These are phyloP conservation scores for Candida gigantensis DNA, from an alignment of 1,139 yeast species.

Conservation along the genomic window DNA sequence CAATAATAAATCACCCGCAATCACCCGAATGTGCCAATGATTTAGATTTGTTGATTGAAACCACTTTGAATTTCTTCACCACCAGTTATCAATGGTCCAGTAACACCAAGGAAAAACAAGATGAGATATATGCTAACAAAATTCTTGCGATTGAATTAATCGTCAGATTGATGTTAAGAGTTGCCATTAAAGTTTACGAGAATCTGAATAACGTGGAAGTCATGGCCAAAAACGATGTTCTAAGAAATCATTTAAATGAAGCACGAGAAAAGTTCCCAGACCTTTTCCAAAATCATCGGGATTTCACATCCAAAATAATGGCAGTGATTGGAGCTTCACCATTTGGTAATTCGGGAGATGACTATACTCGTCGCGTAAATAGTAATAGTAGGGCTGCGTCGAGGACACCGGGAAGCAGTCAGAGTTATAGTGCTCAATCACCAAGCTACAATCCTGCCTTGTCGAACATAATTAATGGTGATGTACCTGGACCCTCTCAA, in stretches of 20 bases:
- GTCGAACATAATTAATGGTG: constrained; percentile 21
- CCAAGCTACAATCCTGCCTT: constrained; percentile 28
- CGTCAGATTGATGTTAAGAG: constrained; percentile 23
- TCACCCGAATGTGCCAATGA: constrained; percentile 30
- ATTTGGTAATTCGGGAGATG: constrained; percentile 10
- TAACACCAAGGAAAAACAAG: neutral
- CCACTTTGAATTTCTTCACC: constrained; percentile 26
- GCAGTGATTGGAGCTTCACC: constrained; percentile 19
- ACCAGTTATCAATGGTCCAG: neutral
- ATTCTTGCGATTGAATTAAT: constrained; percentile 22
- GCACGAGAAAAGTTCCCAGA: constrained; percentile 28
- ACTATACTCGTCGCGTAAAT: neutral
- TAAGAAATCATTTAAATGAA: constrained; percentile 26
- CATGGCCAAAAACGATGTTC: constrained; percentile 12
- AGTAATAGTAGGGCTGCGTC: too few relatives aligned
- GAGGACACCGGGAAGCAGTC: too few relatives aligned
- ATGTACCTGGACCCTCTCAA: neutral
- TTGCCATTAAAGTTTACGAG: constrained; percentile 22
- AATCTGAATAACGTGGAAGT: constrained; percentile 10
- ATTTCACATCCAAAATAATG: constrained; percentile 13
- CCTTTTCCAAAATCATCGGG: constrained; percentile 16
- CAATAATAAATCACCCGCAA: constrained; percentile 34
- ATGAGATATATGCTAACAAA: constrained; percentile 8
- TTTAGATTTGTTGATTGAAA: constrained; percentile 30
- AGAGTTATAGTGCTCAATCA: constrained; percentile 14